Conservation (phyloP, 1,284 basidiomycete genomes). For the Microbotryum saponariae region DNA sequence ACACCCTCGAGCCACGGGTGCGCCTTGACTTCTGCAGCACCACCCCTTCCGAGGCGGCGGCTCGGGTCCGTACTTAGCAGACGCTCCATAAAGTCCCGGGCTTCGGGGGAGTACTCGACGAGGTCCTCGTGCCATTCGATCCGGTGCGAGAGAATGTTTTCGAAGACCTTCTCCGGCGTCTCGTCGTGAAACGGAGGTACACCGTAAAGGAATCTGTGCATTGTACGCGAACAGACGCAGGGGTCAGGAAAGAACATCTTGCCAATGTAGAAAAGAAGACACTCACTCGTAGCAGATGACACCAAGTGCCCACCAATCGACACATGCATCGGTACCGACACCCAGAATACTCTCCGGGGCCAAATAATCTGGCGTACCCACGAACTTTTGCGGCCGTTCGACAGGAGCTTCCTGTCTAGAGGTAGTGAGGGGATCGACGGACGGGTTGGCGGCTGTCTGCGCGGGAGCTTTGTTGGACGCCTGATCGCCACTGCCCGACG, state of each 20-base stretch:
- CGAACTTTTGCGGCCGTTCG: constrained; percentile 33
- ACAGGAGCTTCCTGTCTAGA: not conserved
- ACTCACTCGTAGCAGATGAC: constrained; percentile 84
- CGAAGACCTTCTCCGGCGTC: constrained; percentile 93
- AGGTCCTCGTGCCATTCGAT: constrained; percentile 78
- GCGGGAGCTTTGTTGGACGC: not conserved
- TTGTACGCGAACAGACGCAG: not conserved
- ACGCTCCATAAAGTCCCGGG: constrained; percentile 81
- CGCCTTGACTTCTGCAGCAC: constrained; percentile 83
- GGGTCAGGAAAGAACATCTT: not conserved
- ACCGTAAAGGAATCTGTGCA: constrained; percentile 74
- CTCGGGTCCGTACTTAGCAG: constrained; percentile 76
- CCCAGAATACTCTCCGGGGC: constrained; percentile 60
- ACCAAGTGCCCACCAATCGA: constrained; percentile 99
- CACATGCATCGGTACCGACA: constrained; percentile 88
- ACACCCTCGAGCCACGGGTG: constrained; percentile 87
- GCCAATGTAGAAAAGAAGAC: not conserved
- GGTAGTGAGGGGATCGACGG: not conserved
- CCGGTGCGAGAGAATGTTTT: constrained; percentile 93
- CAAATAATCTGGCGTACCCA: constrained; percentile 45
- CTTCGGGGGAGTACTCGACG: constrained; percentile 77
- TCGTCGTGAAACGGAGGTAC: constrained; percentile 97
- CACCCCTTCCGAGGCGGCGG: constrained; percentile 73
- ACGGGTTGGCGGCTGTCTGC: not conserved
- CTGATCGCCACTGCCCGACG: constrained; percentile 57